Base-by-base conservation (phyloP, 257 asterid species). In the Solanum chmielewskii region DNA sequence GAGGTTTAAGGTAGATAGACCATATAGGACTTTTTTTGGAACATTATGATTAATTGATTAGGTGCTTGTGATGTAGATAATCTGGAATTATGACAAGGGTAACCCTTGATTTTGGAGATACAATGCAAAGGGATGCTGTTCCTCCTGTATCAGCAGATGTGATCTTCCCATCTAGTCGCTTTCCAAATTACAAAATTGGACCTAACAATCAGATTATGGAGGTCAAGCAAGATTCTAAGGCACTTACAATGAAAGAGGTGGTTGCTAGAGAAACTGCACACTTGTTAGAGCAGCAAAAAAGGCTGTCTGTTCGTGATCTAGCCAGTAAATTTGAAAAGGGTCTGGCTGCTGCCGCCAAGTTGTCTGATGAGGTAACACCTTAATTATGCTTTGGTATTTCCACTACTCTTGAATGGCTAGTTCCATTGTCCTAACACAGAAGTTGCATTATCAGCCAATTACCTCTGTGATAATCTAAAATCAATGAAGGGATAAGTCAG, bases 281-380 rank as follows among this genome's bases (percentile, higher is more conserved):
- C 87, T 90, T 95, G 91, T 88, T 94, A 86, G 97, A 96, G 89
- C 99, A 96, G 95, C 96, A 95, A 89, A 93, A 92, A 71, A 93
- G 98, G 27, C 98, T 96, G 52, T 96, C 98, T 3, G 99, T 96
- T 66, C 98, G 99, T 6, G 99, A 95, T 90, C 95, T 96, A 59
- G 96, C 98, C 23, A 96, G 92, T 89, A 96, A 96, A 90, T 96
- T 96, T 60, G 98, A 96, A 91, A 96, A 92, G 93, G 98, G 97
- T 83, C 89, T 96, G 87, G 98, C 98, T 88, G 97, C 95, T 59
- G 99, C 99, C 56, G 94, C 97, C 60, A 96, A 95, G 93, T 91
- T 96, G 88, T 95, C 98, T 56, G 98, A 96, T 29, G 98, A 94
- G 99, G 99, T 96, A 78, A 76, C 86, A 11, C 89, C 66, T 25